Conservation (phyloP, 257 asterid genomes). For the Thymus quinquecostatus region DNA sequence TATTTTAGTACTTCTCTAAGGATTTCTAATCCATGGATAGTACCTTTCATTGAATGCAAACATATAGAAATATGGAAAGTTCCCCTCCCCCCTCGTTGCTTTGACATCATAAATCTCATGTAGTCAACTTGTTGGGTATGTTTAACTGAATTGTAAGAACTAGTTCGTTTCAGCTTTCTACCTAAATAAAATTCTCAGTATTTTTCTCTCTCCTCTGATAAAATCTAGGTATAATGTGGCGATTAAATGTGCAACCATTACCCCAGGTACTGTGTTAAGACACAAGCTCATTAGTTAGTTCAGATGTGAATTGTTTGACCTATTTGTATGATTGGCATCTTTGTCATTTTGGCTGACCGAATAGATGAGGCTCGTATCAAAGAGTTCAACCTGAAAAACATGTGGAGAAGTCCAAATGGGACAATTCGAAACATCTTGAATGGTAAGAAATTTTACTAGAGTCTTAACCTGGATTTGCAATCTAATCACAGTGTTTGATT, state of each 20-base stretch:
- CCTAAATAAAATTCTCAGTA: slow-evolving; percentile 16
- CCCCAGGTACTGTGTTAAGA: slow-evolving; percentile 62
- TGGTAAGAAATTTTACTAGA: slow-evolving; percentile 37
- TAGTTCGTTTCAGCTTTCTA: neutral
- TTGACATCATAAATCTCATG: slow-evolving; percentile 10
- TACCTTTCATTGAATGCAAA: neutral
- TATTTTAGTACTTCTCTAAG: neutral
- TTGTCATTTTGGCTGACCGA: slow-evolving; percentile 30
- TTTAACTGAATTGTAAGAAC: neutral
- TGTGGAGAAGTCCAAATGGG: slow-evolving; percentile 80
- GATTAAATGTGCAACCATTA: slow-evolving; percentile 84
- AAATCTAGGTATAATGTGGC: slow-evolving; percentile 78
- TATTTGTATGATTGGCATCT: slow-evolving; percentile 27
- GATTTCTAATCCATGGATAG: neutral
- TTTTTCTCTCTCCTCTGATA: slow-evolving; percentile 20
- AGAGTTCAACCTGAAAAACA: slow-evolving; percentile 63
- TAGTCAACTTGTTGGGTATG: neutral
- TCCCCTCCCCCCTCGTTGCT: neutral
- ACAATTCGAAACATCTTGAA: slow-evolving; percentile 71
- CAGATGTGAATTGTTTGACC: neutral
- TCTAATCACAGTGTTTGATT: slow-evolving; percentile 26
- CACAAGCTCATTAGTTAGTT: slow-evolving; percentile 22
- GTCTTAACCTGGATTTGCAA: slow-evolving; percentile 26
- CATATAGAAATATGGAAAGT: neutral
- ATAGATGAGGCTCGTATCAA: slow-evolving; percentile 65